Evolutionary conservation across 106 monocot genomes (phyloP).

Genomic region (Dendrobium huoshanense): DNA sequence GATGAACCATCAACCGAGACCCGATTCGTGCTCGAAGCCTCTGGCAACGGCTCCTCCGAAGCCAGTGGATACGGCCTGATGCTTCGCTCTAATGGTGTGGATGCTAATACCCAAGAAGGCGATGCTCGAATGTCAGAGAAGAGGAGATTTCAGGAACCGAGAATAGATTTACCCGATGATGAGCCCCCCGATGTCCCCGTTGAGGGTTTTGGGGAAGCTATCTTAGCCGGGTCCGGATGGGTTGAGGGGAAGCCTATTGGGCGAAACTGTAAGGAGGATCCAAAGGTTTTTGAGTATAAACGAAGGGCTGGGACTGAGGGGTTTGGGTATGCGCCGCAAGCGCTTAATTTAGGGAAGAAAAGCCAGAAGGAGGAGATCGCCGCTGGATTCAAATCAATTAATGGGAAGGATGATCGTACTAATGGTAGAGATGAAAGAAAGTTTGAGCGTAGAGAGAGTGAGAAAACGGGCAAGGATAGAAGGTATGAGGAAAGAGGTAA

Average conservation of each 20-base stretch:
- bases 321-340: conserved; percentile 46
- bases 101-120: background rate
- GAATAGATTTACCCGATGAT: conserved; percentile 55
- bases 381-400: background rate
- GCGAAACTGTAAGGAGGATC: conserved; percentile 49
- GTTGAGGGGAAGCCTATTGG: conserved; percentile 69
- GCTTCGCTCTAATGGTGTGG: conserved; percentile 27
- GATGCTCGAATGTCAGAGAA: background rate
- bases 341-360: conserved; percentile 8
- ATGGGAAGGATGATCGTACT: conserved; percentile 15
- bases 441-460: conserved; percentile 11
- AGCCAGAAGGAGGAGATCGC: conserved; percentile 22
- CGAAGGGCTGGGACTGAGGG: conserved; percentile 54
- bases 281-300: conserved; percentile 55
- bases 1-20: conserved; percentile 15
- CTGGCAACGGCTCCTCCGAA: conserved; percentile 8
- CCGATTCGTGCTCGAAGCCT: conserved; percentile 49
- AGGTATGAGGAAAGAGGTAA: background rate
- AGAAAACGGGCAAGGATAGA: conserved; percentile 1
- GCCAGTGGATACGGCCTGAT: conserved; percentile 60
- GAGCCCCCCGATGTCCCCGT: conserved; percentile 64
- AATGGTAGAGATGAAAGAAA: conserved; percentile 9
- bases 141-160: conserved; percentile 36
- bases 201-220: conserved; percentile 55
- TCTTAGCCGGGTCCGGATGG: conserved; percentile 84